Conservation (phyloP, 345 rosid species). For the Aegle marmelos region DNA sequence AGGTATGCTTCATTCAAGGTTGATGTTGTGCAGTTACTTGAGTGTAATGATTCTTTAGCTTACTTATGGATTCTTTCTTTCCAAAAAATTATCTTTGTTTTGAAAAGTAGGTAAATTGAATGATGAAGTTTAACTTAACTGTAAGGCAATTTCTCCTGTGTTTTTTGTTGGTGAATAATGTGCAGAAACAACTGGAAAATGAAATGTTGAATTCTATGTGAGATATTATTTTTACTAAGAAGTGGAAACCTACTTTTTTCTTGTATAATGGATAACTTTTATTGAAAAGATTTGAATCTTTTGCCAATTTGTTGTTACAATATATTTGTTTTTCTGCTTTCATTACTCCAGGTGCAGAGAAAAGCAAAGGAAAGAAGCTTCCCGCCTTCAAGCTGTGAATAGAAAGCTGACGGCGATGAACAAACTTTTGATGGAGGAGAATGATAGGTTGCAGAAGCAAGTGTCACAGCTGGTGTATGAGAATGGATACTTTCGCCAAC, state of each 20-base stretch:
- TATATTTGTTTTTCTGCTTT: slow-evolving; percentile 7
- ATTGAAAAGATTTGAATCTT: background rate
- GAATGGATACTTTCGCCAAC: slow-evolving; percentile 96
- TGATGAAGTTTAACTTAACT: background rate
- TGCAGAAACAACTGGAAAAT: background rate
- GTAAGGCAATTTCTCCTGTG: background rate
- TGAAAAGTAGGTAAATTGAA: background rate
- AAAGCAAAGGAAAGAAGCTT: slow-evolving; percentile 98
- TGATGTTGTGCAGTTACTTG: background rate
- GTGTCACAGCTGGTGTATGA: slow-evolving; percentile 97
- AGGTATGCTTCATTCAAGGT: slow-evolving; percentile 45
- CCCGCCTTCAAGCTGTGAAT: slow-evolving; percentile 97
- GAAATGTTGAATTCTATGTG: background rate
- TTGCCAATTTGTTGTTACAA: background rate
- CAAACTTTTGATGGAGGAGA: slow-evolving; percentile 99
- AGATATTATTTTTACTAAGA: background rate
- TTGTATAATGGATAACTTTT: background rate
- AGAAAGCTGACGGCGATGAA: slow-evolving; percentile 96
- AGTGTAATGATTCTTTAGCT: background rate
- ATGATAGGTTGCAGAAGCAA: slow-evolving; percentile 99
- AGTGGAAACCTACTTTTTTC: background rate
- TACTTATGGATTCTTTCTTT: background rate
- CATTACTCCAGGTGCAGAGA: slow-evolving; percentile 78
- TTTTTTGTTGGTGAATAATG: background rate
- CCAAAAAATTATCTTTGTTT: background rate